These are phyloP conservation scores for Pseudopithomyces maydicus DNA, from an alignment of 2,329 filamentous ascomycete species.

Conservation along the genomic window DNA sequence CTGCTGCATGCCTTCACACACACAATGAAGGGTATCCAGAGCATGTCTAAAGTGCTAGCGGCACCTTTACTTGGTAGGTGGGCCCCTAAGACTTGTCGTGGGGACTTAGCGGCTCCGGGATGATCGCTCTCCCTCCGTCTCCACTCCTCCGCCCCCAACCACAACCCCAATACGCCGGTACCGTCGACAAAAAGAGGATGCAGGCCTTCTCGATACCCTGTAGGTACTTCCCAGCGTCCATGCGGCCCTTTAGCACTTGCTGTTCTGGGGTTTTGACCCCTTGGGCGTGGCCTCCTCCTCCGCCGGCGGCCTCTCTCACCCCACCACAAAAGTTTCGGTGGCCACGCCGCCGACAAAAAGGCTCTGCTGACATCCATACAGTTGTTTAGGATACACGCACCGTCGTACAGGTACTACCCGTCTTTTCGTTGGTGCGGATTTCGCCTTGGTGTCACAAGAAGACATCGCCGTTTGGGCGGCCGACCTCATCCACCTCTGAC, in stretches of 20 bases:
- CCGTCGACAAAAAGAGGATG: not conserved
- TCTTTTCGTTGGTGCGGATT: not conserved
- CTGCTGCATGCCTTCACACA: not conserved
- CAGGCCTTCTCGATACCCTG: not conserved
- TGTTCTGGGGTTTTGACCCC: not conserved
- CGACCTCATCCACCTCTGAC: not conserved
- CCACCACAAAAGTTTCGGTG: not conserved
- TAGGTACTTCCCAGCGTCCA: not conserved
- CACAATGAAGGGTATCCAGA: not conserved
- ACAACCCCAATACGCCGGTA: not conserved
- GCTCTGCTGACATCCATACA: not conserved
- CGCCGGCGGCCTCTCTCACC: not conserved
- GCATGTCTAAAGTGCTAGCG: not conserved
- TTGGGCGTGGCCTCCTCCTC: not conserved
- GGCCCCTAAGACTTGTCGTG: not conserved
- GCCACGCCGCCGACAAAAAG: not conserved
- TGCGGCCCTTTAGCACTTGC: not conserved
- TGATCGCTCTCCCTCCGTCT: not conserved
- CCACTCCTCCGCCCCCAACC: constrained; percentile 1
- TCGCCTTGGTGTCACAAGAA: not conserved
- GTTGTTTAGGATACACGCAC: not conserved
- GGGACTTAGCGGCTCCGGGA: not conserved
- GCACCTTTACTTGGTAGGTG: not conserved
- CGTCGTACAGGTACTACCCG: not conserved
- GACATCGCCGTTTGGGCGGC: not conserved